Conservation (phyloP, 2,329 filamentous ascomycete species). For the Aspergillus aculeatinus region DNA sequence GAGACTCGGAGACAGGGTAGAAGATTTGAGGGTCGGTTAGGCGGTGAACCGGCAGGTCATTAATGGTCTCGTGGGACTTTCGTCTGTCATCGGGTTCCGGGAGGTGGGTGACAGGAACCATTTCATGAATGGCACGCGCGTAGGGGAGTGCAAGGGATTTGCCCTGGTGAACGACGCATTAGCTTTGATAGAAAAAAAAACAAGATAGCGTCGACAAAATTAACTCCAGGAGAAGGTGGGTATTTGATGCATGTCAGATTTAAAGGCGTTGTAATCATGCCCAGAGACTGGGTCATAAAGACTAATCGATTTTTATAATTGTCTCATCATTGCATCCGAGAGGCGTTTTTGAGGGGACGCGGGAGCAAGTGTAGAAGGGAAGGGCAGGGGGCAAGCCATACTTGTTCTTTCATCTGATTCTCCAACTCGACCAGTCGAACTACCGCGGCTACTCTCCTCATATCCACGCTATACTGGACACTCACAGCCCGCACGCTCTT, state of each 20-base stretch:
- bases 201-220: not conserved
- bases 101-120: constrained; percentile 71
- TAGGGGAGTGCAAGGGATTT: constrained; percentile 77
- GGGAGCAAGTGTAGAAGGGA: constrained; percentile 18
- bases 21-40: constrained; percentile 58
- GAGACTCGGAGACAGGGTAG: constrained; percentile 63
- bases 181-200: not conserved
- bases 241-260: not conserved
- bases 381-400: constrained; percentile 49
- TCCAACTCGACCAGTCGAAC: constrained; percentile 84
- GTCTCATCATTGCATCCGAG: constrained; percentile 62
- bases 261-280: constrained; percentile 62
- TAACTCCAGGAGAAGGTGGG: not conserved
- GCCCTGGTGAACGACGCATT: constrained; percentile 46
- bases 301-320: constrained; percentile 92
- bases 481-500: constrained; percentile 74
- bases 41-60: constrained; percentile 62
- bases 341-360: constrained; percentile 5
- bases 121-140: constrained; percentile 69
- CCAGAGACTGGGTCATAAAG: constrained; percentile 77
- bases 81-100: constrained; percentile 36
- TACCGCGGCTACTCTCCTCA: constrained; percentile 80
- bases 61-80: constrained; percentile 59
- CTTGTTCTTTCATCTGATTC: constrained; percentile 71
- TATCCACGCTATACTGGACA: constrained; percentile 73